Evolutionary conservation across 106 monocot species (phyloP), one percentile per base, ranked within the genome.

Genomic region (Amphibolis antarctica): DNA sequence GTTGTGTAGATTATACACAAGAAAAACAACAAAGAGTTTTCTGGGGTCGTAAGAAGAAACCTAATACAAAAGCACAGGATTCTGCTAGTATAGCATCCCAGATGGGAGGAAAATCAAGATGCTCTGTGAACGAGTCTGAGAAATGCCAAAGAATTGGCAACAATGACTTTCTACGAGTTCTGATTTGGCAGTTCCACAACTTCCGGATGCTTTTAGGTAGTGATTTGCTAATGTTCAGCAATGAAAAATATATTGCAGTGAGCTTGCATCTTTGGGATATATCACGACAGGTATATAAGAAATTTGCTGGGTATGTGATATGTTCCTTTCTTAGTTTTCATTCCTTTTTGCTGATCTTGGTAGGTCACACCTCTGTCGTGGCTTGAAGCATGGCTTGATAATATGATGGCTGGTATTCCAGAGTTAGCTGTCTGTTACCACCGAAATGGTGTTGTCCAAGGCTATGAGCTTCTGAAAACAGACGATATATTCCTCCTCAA

Each of bases 371-470:
- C 89, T 67, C 30, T 96, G 53, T 82, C 80, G 13, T 96, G 96
- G 96, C 86, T 96, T 58, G 96, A 96, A 80, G 96, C 96, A n/a
- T 96, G 96, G 96, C 84, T 96, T 61, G 96, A 96, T 66, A 96
- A 96, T 74, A 70, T 90, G 36, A 96, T 96, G 96, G 90, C 96
- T 27, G 89, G 84, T 70, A 90, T 85, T 71, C 96, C 96, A 10
- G 96, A 96, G 58, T 71, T 96, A 57, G 96, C 96, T 9, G 86
- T 96, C 45, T 96, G 96, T 61, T 96, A 96, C 59, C 96, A 96
- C 62, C 50, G 66, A 66, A 87, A 96, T 78, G 96, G 96, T 65
- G 96, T 96, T 52, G 96, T 96, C 62, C 96, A 96, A 84, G 96
- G 96, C 15, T 96, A 96, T 70, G 96, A 96, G 50, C 84, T 96